Evolutionary conservation across 768 basidiomycete genomes (phyloP), one percentile per base, ranked within the genome.

Genomic region (Kwoniella shandongensis): DNA sequence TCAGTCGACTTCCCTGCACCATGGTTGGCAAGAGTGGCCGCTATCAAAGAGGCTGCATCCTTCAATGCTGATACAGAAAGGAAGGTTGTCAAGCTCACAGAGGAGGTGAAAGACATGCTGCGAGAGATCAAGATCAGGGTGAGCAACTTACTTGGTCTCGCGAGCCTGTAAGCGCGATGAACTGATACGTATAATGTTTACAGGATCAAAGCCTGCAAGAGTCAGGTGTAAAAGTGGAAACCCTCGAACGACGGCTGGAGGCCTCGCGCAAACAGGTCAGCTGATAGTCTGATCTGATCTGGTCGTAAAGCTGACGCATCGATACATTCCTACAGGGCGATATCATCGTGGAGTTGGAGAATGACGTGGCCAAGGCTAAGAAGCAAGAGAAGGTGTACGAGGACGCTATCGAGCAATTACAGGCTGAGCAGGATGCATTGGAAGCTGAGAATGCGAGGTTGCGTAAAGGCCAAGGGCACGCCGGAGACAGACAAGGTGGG

Each of bases 211-310:
- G 78, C 23, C 85, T 91, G 32, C 91, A 97, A 75, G 96, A 98
- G 70, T 81, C 86, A 4, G 79, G 80, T 2, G 92, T 97, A 53
- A 97, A 93, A 81, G 91, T 97, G 54, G 91, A 97, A 74, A 81
- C 93, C 13, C 88, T 98, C 84, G 92, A 96, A 73, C 85, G 92
- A 44, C 84, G 91, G 29, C 86, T 92, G 81, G 93, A 98, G 72
- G 83, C 85, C 1, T 86, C 86, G 59, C 93, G 91, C 82, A 90
- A 88, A 74, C 90, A 94, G 67, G 76, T 75, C 40, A 35, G 69
- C 4, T 13, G 10, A 2, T 25, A n/a, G 5, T 17, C 2, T 25
- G 7, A 45, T 22, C 6, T n/a, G 44, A 6, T 29, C 18, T 26
- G 11, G 0, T 1, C 12, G 15, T 23, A 23, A 15, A 36, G 44